phyloP scores from a whole-genome alignment of 805 yeast species.

The Spathaspora arborariae region DNA sequence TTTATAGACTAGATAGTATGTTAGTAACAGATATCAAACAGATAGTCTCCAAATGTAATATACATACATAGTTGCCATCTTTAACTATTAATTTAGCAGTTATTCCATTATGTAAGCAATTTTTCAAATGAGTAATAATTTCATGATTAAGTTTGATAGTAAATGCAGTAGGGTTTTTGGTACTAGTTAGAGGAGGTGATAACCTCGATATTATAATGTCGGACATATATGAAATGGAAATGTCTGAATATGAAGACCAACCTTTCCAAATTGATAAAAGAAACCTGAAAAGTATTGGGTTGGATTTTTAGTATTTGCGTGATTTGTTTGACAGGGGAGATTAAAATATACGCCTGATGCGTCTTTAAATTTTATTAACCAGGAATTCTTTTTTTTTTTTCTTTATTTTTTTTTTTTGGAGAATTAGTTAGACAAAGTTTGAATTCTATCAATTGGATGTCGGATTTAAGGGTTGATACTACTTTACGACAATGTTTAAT shows the following conservation, averaged over 20 bases:
- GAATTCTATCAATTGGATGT: background rate
- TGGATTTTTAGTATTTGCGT: background rate
- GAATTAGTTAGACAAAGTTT: too few relatives aligned
- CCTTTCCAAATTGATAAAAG: too few relatives aligned
- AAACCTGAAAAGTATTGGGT: background rate
- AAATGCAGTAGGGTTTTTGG: slow-evolving; percentile 2
- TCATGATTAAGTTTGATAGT: slow-evolving; percentile 25
- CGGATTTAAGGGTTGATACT: background rate
- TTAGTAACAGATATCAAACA: slow-evolving; percentile 3
- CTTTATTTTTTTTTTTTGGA: too few relatives aligned
- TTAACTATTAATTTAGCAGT: slow-evolving; percentile 33
- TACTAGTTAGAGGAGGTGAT: background rate
- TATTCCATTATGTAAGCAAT: slow-evolving; percentile 11
- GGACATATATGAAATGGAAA: too few relatives aligned
- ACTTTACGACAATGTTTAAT: background rate
- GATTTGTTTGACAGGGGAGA: background rate
- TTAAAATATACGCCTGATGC: background rate
- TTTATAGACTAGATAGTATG: slow-evolving; percentile 21
- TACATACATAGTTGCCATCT: slow-evolving; percentile 32
- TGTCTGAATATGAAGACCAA: too few relatives aligned
- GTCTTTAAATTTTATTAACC: too few relatives aligned
- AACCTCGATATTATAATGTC: background rate
- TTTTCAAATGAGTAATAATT: slow-evolving; percentile 21
- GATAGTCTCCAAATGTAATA: background rate
- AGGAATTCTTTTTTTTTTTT: too few relatives aligned